Conservation (phyloP, 495 filamentous ascomycete genomes). For the Daldinia decipiens region DNA sequence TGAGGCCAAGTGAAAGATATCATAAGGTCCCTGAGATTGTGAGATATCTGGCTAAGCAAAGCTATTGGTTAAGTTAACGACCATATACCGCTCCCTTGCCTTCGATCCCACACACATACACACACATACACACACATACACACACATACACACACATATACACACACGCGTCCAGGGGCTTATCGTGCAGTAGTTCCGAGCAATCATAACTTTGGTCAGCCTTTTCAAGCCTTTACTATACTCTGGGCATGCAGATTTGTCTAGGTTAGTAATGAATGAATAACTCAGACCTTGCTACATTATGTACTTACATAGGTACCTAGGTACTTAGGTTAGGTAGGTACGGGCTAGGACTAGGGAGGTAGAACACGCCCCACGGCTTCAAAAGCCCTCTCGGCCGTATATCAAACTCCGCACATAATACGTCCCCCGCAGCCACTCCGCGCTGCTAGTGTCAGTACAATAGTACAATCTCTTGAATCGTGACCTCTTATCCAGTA, state of each 20-base stretch:
- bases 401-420: slow-evolving; percentile 20
- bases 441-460: slow-evolving; percentile 12
- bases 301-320: too few relatives aligned
- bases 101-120: slow-evolving; percentile 16
- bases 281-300: too few relatives aligned
- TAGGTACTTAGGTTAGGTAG: too few relatives aligned
- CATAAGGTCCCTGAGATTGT: slow-evolving; percentile 32
- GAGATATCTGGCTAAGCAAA: slow-evolving; percentile 14
- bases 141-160: slow-evolving; percentile 4
- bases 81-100: slow-evolving; percentile 22
- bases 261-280: slow-evolving; percentile 28
- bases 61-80: slow-evolving; percentile 17
- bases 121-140: slow-evolving; percentile 9
- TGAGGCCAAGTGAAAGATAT: slow-evolving; percentile 33
- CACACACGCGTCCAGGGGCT: neutral
- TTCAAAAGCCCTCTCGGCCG: slow-evolving; percentile 22
- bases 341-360: neutral
- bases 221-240: neutral
- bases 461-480: slow-evolving; percentile 14
- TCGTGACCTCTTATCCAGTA: slow-evolving; percentile 17
- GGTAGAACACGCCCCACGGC: neutral
- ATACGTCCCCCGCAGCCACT: too few relatives aligned
- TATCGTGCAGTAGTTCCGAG: neutral
- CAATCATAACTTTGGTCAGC: slow-evolving; percentile 25
- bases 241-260: slow-evolving; percentile 26